phyloP scores from a whole-genome alignment of 306 rosid species.

The Pueraria montana region DNA sequence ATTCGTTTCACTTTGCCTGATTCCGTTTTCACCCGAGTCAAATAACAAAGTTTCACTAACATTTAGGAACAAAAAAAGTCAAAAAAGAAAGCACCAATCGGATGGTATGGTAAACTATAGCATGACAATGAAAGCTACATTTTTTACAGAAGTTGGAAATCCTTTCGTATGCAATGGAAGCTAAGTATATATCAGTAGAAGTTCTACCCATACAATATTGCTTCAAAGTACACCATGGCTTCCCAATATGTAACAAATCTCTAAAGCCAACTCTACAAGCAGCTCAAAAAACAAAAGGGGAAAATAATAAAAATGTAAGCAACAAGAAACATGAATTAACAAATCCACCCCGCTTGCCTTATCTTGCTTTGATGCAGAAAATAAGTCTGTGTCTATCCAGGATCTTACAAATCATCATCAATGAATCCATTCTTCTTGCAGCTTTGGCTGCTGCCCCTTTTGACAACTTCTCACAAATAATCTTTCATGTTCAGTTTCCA shows the following conservation, averaged over 20 bases:
- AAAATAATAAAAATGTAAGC: constrained; percentile 59
- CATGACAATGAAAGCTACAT: constrained; percentile 40
- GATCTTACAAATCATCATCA: constrained; percentile 48
- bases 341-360: constrained; percentile 63
- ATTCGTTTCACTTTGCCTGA: background rate
- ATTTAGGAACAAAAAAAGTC: background rate
- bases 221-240: constrained; percentile 57
- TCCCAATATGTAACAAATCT: constrained; percentile 64
- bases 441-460: constrained; percentile 37
- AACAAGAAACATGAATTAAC: constrained; percentile 73
- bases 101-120: constrained; percentile 2
- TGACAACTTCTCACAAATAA: constrained; percentile 34
- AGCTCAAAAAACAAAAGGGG: constrained; percentile 41
- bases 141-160: constrained; percentile 55
- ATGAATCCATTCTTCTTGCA: constrained; percentile 43
- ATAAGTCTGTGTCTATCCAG: constrained; percentile 41
- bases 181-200: constrained; percentile 43
- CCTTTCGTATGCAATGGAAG: constrained; percentile 52
- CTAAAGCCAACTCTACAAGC: constrained; percentile 75
- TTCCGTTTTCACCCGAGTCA: constrained; percentile 3
- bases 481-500: constrained; percentile 46
- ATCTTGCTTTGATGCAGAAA: constrained; percentile 46
- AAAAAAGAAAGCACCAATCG: constrained; percentile 32
- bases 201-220: constrained; percentile 50
- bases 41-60: background rate